Percentiles rank a stretch among this genome's conserved stretches.
Evolutionary conservation across 768 basidiomycete species (phyloP).

Genomic region (Scleroderma citrinum): DNA sequence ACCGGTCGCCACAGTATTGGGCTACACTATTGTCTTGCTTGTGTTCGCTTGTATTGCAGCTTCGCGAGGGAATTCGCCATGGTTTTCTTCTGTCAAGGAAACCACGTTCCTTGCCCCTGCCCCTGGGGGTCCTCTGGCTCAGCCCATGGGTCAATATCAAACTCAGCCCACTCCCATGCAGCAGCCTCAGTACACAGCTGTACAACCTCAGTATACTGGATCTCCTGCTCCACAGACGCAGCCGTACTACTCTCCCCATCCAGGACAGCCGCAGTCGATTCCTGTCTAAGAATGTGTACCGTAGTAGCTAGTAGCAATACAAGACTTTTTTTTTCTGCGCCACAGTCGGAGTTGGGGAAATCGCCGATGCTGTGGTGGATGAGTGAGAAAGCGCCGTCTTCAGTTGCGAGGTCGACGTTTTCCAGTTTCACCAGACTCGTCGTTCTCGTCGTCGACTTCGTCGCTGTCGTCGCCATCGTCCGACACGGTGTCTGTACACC

Average conservation of each 20-base stretch:
- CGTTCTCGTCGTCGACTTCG: conserved; percentile 2
- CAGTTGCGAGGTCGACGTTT: conserved; percentile 11
- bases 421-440: conserved; percentile 11
- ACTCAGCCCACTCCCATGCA: conserved; percentile 3
- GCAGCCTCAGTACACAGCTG: conserved; percentile 2
- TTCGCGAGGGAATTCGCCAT: conserved; percentile 24
- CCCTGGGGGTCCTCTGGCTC: conserved; percentile 3
- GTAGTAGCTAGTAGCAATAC: background rate
- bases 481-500: conserved; percentile 7
- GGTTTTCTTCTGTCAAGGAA: conserved; percentile 30
- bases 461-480: conserved; percentile 6
- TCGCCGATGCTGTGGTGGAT: conserved; percentile 14
- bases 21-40: conserved; percentile 24
- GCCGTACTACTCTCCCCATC: background rate
- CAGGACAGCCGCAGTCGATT: background rate
- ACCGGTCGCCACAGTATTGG: conserved; percentile 23
- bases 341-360: conserved; percentile 29
- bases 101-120: conserved; percentile 15
- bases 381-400: background rate
- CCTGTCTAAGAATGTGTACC: background rate
- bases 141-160: conserved; percentile 14
- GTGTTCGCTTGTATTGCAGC: conserved; percentile 23
- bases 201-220: conserved; percentile 4
- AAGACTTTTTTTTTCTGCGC: background rate
- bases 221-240: background rate